Base-by-base conservation (phyloP, 2,329 filamentous ascomycete genomes). In the Ambrosiella beaveri region DNA sequence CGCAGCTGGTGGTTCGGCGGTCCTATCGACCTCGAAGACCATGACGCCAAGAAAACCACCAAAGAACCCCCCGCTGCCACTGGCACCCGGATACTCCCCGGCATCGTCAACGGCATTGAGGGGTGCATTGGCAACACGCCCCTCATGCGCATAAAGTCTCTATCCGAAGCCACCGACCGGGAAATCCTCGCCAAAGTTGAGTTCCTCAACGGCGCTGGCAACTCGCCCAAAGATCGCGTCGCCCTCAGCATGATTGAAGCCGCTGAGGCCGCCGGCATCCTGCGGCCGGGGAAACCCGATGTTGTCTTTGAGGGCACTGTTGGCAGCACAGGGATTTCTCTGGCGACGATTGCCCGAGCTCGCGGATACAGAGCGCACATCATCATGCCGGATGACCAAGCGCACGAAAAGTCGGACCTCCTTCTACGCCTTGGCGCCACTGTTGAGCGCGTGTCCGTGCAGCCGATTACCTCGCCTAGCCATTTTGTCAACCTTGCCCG, bases 281-380 rank as follows among this genome's bases (percentile, higher is more conserved):
- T 98, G 51, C 78, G 76, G 0, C 91, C 93, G 0, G 75, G 85
- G 63, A 83, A 85, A 19, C 91, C 91, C 61, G 93, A 98, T 69
- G 94, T 87, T 49, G 89, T 98, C 65, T 98, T 97, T 70, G 93
- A 98, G 73, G 93, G 93, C 63, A 98, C 93, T 1, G 90, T 95
- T 13, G 93, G 93, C 61, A 95, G 88, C 67, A 98, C 93, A 0
- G 93, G 93, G 19, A 97, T 98, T 65, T 96, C 90, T 13, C 77
- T 98, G 8, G 93, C 93, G 2, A 87, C 87, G 0, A 80, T 98
- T 55, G 90, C 88, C 54, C 80, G 90, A 64, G 90, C 93, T 19
- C 80, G 83, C 69, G 93, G 93, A 39, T 97, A 97, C 73, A 80
- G 84, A 63, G 89, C 89, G 38, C 87, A 97, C 70, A 97, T 98